Evolutionary conservation across 2,329 filamentous ascomycete genomes (phyloP), one percentile per base, ranked within the genome.

Genomic region (Pleurostoma richardsiae): DNA sequence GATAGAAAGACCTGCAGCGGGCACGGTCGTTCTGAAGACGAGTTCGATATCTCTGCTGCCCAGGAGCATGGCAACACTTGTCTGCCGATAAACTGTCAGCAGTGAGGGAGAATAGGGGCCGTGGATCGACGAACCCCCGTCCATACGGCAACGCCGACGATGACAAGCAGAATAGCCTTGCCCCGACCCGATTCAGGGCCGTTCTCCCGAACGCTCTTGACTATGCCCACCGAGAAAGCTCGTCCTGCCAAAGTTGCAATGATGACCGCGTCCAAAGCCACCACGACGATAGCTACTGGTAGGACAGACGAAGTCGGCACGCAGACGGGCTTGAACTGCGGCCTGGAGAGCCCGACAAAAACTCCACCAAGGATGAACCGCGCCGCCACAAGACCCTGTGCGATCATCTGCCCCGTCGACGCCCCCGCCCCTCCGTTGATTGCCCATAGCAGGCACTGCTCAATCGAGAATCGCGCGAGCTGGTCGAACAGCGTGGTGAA

Each of bases 401-500:
- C 64, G 10, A 74, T 43, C 19, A 74, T 59, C 49, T 67, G 66
- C 6, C 60, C 53, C 3, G 52, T 43, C 30, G 69, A 64, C 30
- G 64, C 62, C 53, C 58, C 62, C n/a, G 59, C 55, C 30, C 65
- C 64, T 26, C 59, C 63, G 54, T 69, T 72, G 48, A 76, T 65
- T 4, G 67, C 68, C 75, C 77, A 81, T 40, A 79, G 53, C 4
- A 82, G 57, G 47, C 73, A 77, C 57, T 82, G 78, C 53, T 80
- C 71, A 46, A 80, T 59, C 33, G 73, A 68, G 43, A 76, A 62
- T 43, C 80, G 71, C 19, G 73, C 74, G 28, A 82, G 57, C 57
- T 83, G 79, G 53, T 83, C 80, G 59, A 82, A 80, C 28, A 72
- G 54, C 6, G 76, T 69, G 41, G 74, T 71, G 54, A 82, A 74